phyloP scores from a whole-genome alignment of 2,329 filamentous ascomycete species.

The Penicillium fuscoglaucum region DNA sequence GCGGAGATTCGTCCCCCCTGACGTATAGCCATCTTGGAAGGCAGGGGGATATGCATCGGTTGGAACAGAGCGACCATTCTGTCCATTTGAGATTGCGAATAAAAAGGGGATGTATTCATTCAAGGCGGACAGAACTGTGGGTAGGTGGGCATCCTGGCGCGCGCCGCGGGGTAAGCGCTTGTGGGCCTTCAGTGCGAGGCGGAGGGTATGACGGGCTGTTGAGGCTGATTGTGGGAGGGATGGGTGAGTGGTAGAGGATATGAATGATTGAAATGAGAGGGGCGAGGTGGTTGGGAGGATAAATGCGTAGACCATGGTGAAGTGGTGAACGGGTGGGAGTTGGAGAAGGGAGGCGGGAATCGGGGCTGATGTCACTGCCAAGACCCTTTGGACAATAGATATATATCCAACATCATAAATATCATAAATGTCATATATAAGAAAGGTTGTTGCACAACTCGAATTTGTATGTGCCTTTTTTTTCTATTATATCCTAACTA shows the following conservation, averaged over 20 bases:
- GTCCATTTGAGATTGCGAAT: slow-evolving; percentile 70
- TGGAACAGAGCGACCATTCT: slow-evolving; percentile 46
- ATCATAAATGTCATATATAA: too few relatives aligned
- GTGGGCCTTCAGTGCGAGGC: slow-evolving; percentile 81
- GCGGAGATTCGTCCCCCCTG: slow-evolving; percentile 6
- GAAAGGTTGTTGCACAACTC: too few relatives aligned
- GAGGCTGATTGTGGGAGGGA: slow-evolving; percentile 81
- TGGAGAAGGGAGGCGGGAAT: slow-evolving; percentile 14
- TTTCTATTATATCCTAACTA: background rate
- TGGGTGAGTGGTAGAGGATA: slow-evolving; percentile 80
- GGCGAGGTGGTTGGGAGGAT: slow-evolving; percentile 84
- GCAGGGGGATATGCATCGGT: background rate
- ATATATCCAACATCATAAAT: too few relatives aligned
- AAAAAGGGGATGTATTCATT: slow-evolving; percentile 82
- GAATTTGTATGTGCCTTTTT: too few relatives aligned
- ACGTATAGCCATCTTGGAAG: background rate
- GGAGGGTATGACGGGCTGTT: slow-evolving; percentile 78
- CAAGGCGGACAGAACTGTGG: slow-evolving; percentile 66
- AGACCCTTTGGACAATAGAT: background rate
- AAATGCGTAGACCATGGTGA: slow-evolving; percentile 83
- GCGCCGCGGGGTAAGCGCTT: slow-evolving; percentile 72
- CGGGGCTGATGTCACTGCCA: slow-evolving; percentile 9
- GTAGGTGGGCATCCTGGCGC: slow-evolving; percentile 70
- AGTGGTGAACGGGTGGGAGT: slow-evolving; percentile 5
- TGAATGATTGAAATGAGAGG: slow-evolving; percentile 75